A percentile compares a stretch with the other conserved stretches of the same genome.
These are phyloP conservation scores for Fusarium ramigenum DNA, from an alignment of 2,329 filamentous ascomycete species.

Conservation along the genomic window DNA sequence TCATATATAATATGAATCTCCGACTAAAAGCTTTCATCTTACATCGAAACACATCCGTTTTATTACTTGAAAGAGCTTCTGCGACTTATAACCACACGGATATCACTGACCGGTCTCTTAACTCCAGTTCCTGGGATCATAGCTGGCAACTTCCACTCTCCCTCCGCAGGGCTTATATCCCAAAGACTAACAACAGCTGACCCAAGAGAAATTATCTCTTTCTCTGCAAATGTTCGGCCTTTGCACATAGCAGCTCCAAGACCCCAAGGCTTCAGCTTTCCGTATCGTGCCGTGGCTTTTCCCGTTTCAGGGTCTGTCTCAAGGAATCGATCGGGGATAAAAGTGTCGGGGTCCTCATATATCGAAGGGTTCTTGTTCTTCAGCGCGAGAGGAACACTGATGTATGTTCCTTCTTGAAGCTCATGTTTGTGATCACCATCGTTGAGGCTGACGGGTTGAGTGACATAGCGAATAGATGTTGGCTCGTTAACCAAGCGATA, in stretches of 20 bases:
- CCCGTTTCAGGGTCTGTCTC: conserved; percentile 16
- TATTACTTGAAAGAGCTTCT: background rate
- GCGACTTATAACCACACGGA: conserved; percentile 33
- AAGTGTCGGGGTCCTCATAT: conserved; percentile 28
- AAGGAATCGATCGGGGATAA: conserved; percentile 36
- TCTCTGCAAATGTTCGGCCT: conserved; percentile 40
- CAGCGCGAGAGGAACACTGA: conserved; percentile 27
- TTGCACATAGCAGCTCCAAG: conserved; percentile 36
- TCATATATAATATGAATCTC: background rate
- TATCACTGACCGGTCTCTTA: conserved; percentile 20
- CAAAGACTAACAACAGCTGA: conserved; percentile 30
- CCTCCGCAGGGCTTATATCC: conserved; percentile 17
- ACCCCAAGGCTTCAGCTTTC: conserved; percentile 38
- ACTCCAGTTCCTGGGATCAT: conserved; percentile 25
- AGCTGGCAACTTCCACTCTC: conserved; percentile 20
- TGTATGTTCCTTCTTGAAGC: conserved; percentile 28
- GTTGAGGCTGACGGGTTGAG: conserved; percentile 12
- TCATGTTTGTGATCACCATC: conserved; percentile 26
- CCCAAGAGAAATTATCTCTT: conserved; percentile 29
- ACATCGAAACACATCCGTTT: background rate
- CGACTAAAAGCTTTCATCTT: background rate
- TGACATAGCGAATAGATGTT: conserved; percentile 31
- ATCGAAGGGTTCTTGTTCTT: conserved; percentile 25
- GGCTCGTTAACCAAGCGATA: conserved; percentile 32
- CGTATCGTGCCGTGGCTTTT: conserved; percentile 24